Base-by-base conservation (phyloP, 306 rosid genomes). In the Rosa lucieae region DNA sequence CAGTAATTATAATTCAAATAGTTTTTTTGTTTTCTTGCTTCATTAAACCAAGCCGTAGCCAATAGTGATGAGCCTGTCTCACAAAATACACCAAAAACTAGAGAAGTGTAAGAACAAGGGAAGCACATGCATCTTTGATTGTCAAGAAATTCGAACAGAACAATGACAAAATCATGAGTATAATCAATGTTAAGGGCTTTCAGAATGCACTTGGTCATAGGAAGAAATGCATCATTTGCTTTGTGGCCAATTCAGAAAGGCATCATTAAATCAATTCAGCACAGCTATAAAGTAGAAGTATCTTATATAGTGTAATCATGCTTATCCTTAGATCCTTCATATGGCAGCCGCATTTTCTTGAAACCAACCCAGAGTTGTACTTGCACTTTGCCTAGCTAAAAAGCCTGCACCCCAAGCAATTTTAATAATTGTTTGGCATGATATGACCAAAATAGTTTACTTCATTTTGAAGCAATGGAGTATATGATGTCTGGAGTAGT, bases 301-400 rank as follows among this genome's bases (percentile, higher is more conserved):
- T 21, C n/a, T 12, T 37, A 6, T 79, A 44, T 72, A 51, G 67
- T 32, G 61, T 15, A 39, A 5, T 15, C 5, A 23, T 51, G 74
- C 81, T 78, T 20, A 40, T 42, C 21, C 18, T 70, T 71, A 37
- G 39, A 74, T 67, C 68, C 56, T 53, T 51, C 55, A 61, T 55
- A 59, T 63, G 66, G 17, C 42, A 68, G 90, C 90, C 88, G 88
- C 80, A 84, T 43, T 84, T 85, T 85, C 88, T 87, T 78, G 88
- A 80, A 86, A 87, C 86, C 67, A 74, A 74, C 80, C 79, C 84
- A 78, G 37, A 32, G 8, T 55, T 55, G n/a, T 37, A 59, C 21
- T 48, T 53, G 49, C n/a, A 11, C 40, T 73, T 3, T 43, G 42
- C 75, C 17, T 67, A 44, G 29, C 29, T 56, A 8, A 65, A 76